phyloP scores from a whole-genome alignment of 306 rosid genomes.

The Rosa rugosa region DNA sequence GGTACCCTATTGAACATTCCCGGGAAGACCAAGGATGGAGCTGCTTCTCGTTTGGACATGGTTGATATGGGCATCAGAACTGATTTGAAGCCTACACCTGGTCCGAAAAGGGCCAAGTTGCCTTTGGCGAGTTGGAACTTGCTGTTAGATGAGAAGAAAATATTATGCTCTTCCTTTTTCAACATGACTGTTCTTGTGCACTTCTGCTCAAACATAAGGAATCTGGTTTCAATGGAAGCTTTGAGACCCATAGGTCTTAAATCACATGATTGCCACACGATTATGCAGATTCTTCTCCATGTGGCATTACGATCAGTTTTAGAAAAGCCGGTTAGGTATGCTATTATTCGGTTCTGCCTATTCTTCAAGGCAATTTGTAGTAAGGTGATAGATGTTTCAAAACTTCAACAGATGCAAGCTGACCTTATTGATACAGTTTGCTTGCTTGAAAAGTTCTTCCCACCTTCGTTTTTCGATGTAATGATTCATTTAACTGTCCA shows the following conservation, averaged over 20 bases:
- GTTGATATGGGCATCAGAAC: too few species aligned
- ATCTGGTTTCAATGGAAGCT: background rate
- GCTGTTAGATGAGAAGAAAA: too few species aligned
- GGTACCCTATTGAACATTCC: too few species aligned
- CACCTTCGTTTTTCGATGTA: background rate
- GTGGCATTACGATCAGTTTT: background rate
- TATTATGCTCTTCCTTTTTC: too few species aligned
- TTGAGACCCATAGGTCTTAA: background rate
- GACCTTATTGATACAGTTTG: background rate
- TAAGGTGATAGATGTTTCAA: background rate
- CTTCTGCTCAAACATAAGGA: background rate
- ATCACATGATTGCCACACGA: background rate
- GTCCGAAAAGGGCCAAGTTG: too few species aligned
- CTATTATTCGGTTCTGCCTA: background rate
- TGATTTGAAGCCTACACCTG: too few species aligned
- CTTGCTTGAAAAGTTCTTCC: background rate
- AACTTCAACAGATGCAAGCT: background rate
- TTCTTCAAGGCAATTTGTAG: background rate
- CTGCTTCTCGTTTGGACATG: too few species aligned
- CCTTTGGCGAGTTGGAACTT: too few species aligned
- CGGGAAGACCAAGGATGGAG: too few species aligned
- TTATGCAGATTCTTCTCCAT: background rate
- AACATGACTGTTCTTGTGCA: too few species aligned
- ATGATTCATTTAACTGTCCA: background rate
- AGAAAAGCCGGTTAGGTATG: background rate